Evolutionary conservation across 2,329 filamentous ascomycete species (phyloP).

Genomic region (Colletotrichum sp.): DNA sequence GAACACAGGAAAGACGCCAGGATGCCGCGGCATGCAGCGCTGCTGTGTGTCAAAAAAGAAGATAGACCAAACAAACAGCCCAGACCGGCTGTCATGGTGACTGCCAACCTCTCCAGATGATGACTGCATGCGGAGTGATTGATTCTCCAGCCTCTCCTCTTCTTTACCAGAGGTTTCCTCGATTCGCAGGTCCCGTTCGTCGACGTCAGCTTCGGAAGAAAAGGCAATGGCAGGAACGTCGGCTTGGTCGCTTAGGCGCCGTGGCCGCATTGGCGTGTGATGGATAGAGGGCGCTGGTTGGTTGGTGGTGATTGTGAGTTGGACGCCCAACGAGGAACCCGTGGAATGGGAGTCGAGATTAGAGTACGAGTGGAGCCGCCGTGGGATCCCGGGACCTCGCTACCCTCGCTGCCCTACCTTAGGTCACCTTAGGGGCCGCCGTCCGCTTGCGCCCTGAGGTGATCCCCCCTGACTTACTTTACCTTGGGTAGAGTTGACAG

Average conservation of each 20-base stretch:
- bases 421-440: neutral
- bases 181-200: neutral
- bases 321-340: neutral
- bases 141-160: neutral
- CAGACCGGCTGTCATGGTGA: neutral
- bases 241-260: neutral
- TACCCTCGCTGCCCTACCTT: neutral
- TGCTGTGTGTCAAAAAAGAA: neutral
- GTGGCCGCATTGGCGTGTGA: conserved; percentile 8
- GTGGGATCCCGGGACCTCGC: neutral
- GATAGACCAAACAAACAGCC: neutral
- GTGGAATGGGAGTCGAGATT: conserved; percentile 3
- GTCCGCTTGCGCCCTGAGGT: neutral
- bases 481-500: neutral
- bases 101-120: neutral
- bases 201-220: neutral
- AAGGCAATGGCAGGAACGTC: neutral
- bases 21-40: neutral
- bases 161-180: neutral
- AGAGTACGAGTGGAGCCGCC: neutral
- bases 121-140: neutral
- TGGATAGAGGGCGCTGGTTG: neutral
- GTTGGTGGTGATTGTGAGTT: neutral
- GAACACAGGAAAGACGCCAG: neutral
- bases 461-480: neutral